Evolutionary conservation across 257 asterid genomes (phyloP), one percentile per base, ranked within the genome.

Genomic region (Ocimum tenuiflorum): DNA sequence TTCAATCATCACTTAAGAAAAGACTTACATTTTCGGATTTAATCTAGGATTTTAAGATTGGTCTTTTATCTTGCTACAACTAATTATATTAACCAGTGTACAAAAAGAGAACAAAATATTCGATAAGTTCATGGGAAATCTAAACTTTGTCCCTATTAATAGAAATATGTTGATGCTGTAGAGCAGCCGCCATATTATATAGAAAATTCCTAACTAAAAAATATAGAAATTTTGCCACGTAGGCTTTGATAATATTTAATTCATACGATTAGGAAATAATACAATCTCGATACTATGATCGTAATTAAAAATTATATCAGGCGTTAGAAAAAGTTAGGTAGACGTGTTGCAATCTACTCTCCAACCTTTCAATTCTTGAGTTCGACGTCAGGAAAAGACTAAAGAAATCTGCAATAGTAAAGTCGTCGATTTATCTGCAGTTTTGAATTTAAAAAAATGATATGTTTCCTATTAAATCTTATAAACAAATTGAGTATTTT

Each of bases 391-490:
- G n/a, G n/a, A 36, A 27, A 15, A 29, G 36, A 50, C 24, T 12
- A 3, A 62, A 63, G 3, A 63, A 47, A 17, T 1, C 9, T 14
- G 17, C 8, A 22, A 42, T 38, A 41, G 43, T 15, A 45, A 29
- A 55, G 12, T 41, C 45, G 47, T 67, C 65, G 47, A 54, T 19
- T 66, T 51, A 45, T 66, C 71, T 38, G 15, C 19, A 53, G 8
- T 41, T 39, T 1, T 39, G 1, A 0, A 9, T n/a, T 0, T 9
- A 39, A 14, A 8, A 9, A n/a, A n/a, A n/a, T n/a, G n/a, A n/a
- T n/a, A n/a, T n/a, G n/a, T n/a, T n/a, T n/a, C n/a, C n/a, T n/a
- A n/a, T n/a, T n/a, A n/a, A n/a, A n/a, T n/a, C n/a, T n/a, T n/a
- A n/a, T n/a, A n/a, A n/a, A n/a, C n/a, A n/a, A n/a, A n/a, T n/a